Conservation (phyloP, 345 rosid genomes). For the Lepidium didymum region DNA sequence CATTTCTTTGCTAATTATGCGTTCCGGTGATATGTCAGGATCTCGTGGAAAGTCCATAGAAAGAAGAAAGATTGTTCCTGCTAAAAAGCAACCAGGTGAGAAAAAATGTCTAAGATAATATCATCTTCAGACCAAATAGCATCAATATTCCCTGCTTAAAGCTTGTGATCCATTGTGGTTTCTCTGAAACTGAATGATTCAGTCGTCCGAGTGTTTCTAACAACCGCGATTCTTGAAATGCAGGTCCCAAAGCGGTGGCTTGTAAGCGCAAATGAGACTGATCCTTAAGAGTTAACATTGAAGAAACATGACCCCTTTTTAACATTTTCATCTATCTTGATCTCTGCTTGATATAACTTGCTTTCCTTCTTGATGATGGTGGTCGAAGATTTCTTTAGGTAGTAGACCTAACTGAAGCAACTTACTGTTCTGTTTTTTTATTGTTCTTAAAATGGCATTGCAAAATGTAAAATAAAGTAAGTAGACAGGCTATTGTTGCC, state of each 20-base stretch:
- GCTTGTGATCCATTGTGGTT: background rate
- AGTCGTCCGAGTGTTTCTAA: background rate
- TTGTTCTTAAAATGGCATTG: background rate
- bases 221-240: background rate
- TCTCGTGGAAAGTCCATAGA: constrained; percentile 19
- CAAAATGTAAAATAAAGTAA: background rate
- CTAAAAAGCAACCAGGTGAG: constrained; percentile 25
- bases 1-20: background rate
- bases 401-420: background rate
- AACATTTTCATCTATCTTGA: background rate
- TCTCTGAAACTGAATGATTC: background rate
- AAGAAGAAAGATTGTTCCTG: constrained; percentile 23
- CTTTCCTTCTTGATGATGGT: background rate
- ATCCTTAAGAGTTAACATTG: background rate
- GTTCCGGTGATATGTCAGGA: constrained; percentile 11
- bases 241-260: constrained; percentile 14
- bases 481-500: no score
- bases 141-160: background rate
- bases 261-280: constrained; percentile 11
- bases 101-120: background rate
- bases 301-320: background rate
- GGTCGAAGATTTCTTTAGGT: background rate
- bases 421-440: background rate
- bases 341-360: background rate
- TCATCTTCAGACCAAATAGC: background rate